These are phyloP conservation scores for Madurella fahalii DNA, from an alignment of 2,329 filamentous ascomycete genomes.

Conservation along the genomic window DNA sequence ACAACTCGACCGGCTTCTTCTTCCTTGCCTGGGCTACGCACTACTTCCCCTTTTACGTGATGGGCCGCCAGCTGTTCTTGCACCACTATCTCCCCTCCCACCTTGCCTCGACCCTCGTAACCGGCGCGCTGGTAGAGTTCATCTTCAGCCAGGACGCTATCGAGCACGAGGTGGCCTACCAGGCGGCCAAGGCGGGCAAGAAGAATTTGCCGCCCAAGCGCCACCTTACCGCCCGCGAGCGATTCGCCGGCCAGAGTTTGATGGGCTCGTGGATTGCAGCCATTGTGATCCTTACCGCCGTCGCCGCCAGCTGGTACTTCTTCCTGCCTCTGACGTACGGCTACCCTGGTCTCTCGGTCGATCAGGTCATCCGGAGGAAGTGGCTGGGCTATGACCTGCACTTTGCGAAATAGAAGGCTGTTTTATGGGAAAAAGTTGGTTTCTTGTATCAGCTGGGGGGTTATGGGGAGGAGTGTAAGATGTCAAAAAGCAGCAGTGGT, in stretches of 20 bases:
- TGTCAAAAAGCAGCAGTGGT: conserved; percentile 1
- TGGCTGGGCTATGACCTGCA: conserved; percentile 97
- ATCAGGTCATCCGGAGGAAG: conserved; percentile 77
- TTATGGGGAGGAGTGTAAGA: conserved; percentile 7
- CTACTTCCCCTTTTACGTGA: conserved; percentile 95
- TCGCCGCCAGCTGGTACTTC: conserved; percentile 80
- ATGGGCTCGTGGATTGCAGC: conserved; percentile 74
- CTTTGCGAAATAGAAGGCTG: conserved; percentile 78
- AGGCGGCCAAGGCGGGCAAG: conserved; percentile 42
- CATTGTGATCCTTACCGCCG: conserved; percentile 61
- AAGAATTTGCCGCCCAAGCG: conserved; percentile 46
- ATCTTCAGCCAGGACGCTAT: conserved; percentile 86
- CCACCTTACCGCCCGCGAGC: conserved; percentile 74
- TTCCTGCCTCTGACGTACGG: conserved; percentile 96
- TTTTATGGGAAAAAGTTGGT: neutral
- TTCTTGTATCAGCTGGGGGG: neutral
- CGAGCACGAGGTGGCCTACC: conserved; percentile 50
- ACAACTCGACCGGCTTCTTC: conserved; percentile 99
- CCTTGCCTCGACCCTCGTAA: conserved; percentile 82
- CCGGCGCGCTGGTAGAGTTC: conserved; percentile 89
- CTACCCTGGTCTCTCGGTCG: conserved; percentile 78
- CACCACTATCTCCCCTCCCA: conserved; percentile 97
- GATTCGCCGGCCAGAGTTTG: conserved; percentile 75
- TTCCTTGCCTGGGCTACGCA: conserved; percentile 97
- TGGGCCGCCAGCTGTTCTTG: conserved; percentile 96